These are phyloP conservation scores for Daldinia childiae DNA, from an alignment of 495 filamentous ascomycete genomes.

Conservation along the genomic window DNA sequence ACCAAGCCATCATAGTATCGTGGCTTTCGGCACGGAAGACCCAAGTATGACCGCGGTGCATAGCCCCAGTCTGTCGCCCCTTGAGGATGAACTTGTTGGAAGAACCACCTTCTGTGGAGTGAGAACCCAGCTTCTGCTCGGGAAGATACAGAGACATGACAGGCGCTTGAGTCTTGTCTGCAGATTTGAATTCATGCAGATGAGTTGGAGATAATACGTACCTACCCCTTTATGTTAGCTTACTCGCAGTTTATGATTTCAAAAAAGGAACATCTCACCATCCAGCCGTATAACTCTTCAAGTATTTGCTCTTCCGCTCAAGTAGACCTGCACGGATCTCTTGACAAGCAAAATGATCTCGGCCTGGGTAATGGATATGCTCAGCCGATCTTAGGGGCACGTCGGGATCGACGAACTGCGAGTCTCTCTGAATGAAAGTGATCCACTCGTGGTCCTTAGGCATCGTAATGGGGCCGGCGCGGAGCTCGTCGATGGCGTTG, in stretches of 20 bases:
- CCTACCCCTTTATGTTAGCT: constrained; percentile 64
- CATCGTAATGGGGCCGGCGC: constrained; percentile 84
- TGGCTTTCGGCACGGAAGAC: constrained; percentile 95
- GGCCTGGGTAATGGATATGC: constrained; percentile 93
- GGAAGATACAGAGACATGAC: constrained; percentile 96
- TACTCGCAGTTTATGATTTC: neutral
- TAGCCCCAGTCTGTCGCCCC: constrained; percentile 88
- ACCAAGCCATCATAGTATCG: constrained; percentile 98
- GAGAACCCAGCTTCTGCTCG: constrained; percentile 93
- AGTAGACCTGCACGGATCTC: constrained; percentile 90
- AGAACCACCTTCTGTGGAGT: constrained; percentile 81
- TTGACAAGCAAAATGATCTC: constrained; percentile 83
- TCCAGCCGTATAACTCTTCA: constrained; percentile 97
- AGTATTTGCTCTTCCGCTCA: constrained; percentile 97
- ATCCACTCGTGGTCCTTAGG: constrained; percentile 93
- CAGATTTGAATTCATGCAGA: constrained; percentile 96
- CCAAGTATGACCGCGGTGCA: constrained; percentile 97
- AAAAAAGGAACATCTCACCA: constrained; percentile 70
- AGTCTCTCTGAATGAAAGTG: constrained; percentile 80
- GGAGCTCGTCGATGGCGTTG: constrained; percentile 80
- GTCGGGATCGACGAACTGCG: constrained; percentile 87
- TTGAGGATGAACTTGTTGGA: constrained; percentile 99
- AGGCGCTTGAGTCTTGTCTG: constrained; percentile 71
- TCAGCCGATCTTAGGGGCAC: constrained; percentile 79
- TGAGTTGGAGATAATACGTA: constrained; percentile 97